Conservation (phyloP, 371 early-diverging fungal genomes). For the Thermomucor indicae-seudaticae region DNA sequence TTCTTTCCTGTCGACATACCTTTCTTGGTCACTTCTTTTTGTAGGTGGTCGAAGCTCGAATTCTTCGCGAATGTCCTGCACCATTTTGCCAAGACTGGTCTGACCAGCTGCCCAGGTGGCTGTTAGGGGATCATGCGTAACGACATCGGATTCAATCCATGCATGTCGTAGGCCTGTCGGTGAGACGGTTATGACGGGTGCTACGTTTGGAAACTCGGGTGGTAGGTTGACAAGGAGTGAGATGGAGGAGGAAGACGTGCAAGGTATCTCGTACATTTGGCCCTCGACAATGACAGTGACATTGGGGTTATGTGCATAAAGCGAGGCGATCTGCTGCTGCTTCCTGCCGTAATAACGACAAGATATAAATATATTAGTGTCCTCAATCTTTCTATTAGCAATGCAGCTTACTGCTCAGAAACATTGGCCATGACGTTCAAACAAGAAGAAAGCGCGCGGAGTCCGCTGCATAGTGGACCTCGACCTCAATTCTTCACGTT, state of each 20-base stretch:
- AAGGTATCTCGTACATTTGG: conserved; percentile 39
- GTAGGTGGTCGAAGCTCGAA: conserved; percentile 38
- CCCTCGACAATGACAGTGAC: conserved; percentile 29
- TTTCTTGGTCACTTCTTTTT: background rate
- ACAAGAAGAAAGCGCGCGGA: no score
- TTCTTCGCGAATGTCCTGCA: conserved; percentile 52
- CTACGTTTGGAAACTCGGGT: conserved; percentile 48
- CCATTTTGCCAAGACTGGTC: conserved; percentile 43
- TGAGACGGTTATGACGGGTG: conserved; percentile 55
- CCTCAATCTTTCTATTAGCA: no score
- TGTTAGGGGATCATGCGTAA: conserved; percentile 32
- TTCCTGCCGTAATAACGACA: conserved; percentile 20
- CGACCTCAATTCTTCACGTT: no score
- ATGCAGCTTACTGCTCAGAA: no score
- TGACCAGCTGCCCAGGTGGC: conserved; percentile 16
- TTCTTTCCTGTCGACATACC: background rate
- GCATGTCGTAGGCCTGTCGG: conserved; percentile 53
- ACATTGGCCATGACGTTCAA: no score
- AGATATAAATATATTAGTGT: no score
- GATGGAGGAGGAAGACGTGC: conserved; percentile 13
- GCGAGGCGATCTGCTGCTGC: conserved; percentile 35
- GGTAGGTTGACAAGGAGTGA: conserved; percentile 43
- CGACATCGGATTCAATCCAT: conserved; percentile 50
- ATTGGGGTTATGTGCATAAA: conserved; percentile 26
- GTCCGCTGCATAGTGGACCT: no score